These are phyloP conservation scores for Penicillium cosmopolitanum DNA, from an alignment of 495 filamentous ascomycete species.

Conservation along the genomic window DNA sequence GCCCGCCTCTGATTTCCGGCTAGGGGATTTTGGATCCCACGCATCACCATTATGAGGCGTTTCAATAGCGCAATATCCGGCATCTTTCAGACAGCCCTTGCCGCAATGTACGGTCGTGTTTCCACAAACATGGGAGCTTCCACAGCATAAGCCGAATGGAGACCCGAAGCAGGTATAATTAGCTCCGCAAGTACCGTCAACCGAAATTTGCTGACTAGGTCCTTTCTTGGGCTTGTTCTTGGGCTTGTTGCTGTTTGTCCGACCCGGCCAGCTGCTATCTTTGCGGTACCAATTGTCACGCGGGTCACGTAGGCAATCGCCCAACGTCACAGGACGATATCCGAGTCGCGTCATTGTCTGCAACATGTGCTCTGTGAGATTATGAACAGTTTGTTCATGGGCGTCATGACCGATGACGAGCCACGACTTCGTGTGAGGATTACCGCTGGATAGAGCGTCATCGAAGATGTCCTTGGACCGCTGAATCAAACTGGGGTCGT, in stretches of 20 bases:
- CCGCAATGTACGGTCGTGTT: conserved; percentile 55
- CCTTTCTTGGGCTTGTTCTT: conserved; percentile 24
- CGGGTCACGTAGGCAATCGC: conserved; percentile 75
- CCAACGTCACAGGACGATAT: conserved; percentile 72
- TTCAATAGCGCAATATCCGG: conserved; percentile 49
- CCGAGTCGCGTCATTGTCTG: conserved; percentile 57
- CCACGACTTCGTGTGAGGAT: conserved; percentile 53
- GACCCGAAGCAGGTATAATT: conserved; percentile 52
- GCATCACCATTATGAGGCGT: conserved; percentile 30
- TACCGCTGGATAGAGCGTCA: conserved; percentile 45
- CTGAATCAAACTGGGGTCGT: conserved; percentile 62
- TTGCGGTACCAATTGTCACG: conserved; percentile 70
- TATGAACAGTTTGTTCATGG: conserved; percentile 74
- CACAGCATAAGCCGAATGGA: conserved; percentile 35
- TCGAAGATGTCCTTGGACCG: conserved; percentile 74
- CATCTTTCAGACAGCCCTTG: conserved; percentile 49
- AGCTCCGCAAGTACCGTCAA: conserved; percentile 56
- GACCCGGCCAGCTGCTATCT: conserved; percentile 29
- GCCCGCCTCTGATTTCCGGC: conserved; percentile 26
- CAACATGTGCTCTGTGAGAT: conserved; percentile 76
- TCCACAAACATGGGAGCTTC: conserved; percentile 49
- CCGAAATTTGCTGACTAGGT: conserved; percentile 43
- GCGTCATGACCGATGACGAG: conserved; percentile 81
- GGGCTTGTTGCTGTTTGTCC: conserved; percentile 1
- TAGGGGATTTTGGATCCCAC: conserved; percentile 23